Conservation (phyloP, 2,329 filamentous ascomycete species). For the Apiospora pterosperma region DNA sequence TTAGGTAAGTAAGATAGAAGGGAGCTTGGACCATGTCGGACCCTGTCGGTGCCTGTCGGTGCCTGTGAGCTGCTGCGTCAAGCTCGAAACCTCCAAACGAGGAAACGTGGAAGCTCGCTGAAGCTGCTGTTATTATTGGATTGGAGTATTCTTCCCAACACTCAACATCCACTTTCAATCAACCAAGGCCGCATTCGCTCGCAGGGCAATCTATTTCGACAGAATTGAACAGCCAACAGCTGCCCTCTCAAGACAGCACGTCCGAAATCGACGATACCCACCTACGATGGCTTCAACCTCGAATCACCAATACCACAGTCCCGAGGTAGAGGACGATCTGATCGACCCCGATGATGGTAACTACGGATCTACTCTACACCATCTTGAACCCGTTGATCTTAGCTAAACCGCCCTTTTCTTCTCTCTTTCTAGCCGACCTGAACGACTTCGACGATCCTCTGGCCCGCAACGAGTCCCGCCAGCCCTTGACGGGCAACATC, state of each 20-base stretch:
- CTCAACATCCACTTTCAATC: background rate
- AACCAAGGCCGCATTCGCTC: background rate
- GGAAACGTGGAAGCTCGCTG: background rate
- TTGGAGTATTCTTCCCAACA: too few relatives aligned
- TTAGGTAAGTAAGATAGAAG: background rate
- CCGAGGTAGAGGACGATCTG: conserved; percentile 59
- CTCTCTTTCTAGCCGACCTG: conserved; percentile 61
- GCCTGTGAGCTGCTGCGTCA: too few relatives aligned
- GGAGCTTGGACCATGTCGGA: conserved; percentile 3
- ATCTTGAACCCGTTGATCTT: background rate
- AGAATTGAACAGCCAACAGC: background rate
- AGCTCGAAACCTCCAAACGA: background rate
- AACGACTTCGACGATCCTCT: conserved; percentile 92
- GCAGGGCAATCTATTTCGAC: background rate
- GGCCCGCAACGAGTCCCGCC: conserved; percentile 58
- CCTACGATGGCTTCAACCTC: conserved; percentile 41
- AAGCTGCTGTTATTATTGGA: background rate
- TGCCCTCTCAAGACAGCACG: background rate
- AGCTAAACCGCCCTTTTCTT: background rate
- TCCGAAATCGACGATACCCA: conserved; percentile 5
- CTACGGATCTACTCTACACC: background rate
- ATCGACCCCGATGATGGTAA: conserved; percentile 78
- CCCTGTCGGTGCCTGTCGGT: too few relatives aligned
- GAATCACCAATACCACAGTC: conserved; percentile 55
- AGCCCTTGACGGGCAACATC: conserved; percentile 83